Percentiles rank a stretch among this genome's conserved stretches.
Evolutionary conservation across 148 eudicot genomes (phyloP).

Genomic region (Rhododendron griersonianum): DNA sequence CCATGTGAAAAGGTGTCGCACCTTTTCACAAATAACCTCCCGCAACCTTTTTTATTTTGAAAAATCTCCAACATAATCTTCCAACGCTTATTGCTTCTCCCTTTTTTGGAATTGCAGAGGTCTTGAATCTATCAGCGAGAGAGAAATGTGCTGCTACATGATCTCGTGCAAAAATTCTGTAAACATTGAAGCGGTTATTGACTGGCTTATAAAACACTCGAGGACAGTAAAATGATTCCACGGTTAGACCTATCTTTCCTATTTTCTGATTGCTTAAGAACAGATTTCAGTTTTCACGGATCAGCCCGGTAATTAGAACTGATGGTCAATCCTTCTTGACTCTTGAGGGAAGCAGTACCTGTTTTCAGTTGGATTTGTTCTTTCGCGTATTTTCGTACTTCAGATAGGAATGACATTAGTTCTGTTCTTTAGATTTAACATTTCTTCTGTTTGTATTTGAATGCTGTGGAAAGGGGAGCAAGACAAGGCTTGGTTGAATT

Average conservation of each 20-base stretch:
- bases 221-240: constrained; percentile 46
- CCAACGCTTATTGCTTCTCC: not conserved
- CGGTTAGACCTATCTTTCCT: constrained; percentile 2
- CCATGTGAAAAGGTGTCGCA: no score
- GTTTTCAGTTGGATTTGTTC: not conserved
- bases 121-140: constrained; percentile 49
- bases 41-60: no score
- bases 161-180: constrained; percentile 80
- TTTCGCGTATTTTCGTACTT: not conserved
- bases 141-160: constrained; percentile 86
- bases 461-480: not conserved
- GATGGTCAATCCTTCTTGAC: not conserved
- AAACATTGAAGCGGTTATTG: constrained; percentile 57
- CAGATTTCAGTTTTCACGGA: not conserved
- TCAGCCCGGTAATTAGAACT: not conserved
- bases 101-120: constrained; percentile 30
- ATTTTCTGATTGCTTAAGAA: not conserved
- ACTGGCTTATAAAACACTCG: constrained; percentile 86
- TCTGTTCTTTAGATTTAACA: not conserved
- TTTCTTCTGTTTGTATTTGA: not conserved
- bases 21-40: no score
- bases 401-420: not conserved
- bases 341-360: not conserved
- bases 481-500: not conserved
- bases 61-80: not conserved